phyloP scores from a whole-genome alignment of 2,329 filamentous ascomycete genomes.

The Xylaria sp. region DNA sequence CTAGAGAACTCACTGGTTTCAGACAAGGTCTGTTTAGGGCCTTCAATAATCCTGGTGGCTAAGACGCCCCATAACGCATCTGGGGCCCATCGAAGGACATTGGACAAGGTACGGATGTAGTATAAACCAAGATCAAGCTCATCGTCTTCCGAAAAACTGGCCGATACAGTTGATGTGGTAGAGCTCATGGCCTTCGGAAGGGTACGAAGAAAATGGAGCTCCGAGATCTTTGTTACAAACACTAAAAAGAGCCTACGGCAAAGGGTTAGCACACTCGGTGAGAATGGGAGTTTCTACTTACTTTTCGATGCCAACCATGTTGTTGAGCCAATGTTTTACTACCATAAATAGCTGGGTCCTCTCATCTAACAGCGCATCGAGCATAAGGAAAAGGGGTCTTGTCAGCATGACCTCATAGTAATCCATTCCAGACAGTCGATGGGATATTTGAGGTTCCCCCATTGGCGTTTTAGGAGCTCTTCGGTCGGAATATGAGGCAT shows the following conservation, averaged over 20 bases:
- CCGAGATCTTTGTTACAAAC: conserved; percentile 68
- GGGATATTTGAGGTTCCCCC: conserved; percentile 49
- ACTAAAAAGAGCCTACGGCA: conserved; percentile 67
- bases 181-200: conserved; percentile 43
- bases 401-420: conserved; percentile 80
- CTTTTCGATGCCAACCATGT: conserved; percentile 71
- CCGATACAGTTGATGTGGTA: conserved; percentile 45
- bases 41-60: conserved; percentile 68
- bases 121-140: conserved; percentile 83
- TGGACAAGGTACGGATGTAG: conserved; percentile 78
- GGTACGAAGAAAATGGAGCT: conserved; percentile 63
- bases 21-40: conserved; percentile 57
- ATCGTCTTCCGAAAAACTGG: conserved; percentile 64
- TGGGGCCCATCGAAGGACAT: conserved; percentile 75
- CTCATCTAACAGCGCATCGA: conserved; percentile 81
- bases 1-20: conserved; percentile 62
- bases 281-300: conserved; percentile 50
- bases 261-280: conserved; percentile 39
- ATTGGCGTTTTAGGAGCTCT: conserved; percentile 55
- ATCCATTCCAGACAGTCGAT: conserved; percentile 65
- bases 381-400: conserved; percentile 81
- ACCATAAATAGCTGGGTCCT: conserved; percentile 79
- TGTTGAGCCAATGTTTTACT: conserved; percentile 83
- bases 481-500: conserved; percentile 56
- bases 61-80: conserved; percentile 77